Base-by-base conservation (phyloP, 2,329 filamentous ascomycete genomes). In the Cadophora sp. region DNA sequence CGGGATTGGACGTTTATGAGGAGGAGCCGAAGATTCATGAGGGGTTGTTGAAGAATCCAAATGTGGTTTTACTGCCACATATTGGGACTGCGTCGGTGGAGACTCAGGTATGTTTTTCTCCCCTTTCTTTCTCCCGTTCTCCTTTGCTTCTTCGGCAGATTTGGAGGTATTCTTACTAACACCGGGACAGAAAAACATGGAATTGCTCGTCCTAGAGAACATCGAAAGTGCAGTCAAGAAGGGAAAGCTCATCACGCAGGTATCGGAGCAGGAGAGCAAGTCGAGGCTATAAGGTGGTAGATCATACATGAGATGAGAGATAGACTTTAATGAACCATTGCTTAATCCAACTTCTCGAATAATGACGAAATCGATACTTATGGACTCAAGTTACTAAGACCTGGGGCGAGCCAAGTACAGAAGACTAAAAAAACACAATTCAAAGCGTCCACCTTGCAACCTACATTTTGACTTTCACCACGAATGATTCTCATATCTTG, bases 51-150 rank as follows among this genome's bases (percentile, higher is more conserved):
- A 80, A 82, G 24, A 94, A 95, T 76, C 86, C 87, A 1, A 87
- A 88, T 71, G 91, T 92, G 43, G 82, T 94, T 70, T 83, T 97
- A 29, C 81, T 95, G 50, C 93, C 92, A 63, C 93, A 97, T 79
- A 91, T 96, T 89, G 93, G 92, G 0, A 96, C 93, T 1, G 92
- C 86, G 82, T 94, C 91, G 0, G 81, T 87, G 40, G 92, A 90
- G 81, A 83, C 77, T 2, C 74, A 75, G 71, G 74, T 74, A 72
- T 46, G 73, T 61, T 31, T 46, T 58, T 11, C n/a, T 22, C n/a
- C 7, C 5, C 22, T 22, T 1, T 22, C 3, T 22, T 3, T 22
- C 40, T 12, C 14, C 34, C 8, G 6, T 19, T 2, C 19, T 43
- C 16, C 6, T 12, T 43, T 16, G 12, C 8, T 16, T 43, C 16